Conservation (phyloP, 768 basidiomycete genomes). For the Pleurotus platypus region DNA sequence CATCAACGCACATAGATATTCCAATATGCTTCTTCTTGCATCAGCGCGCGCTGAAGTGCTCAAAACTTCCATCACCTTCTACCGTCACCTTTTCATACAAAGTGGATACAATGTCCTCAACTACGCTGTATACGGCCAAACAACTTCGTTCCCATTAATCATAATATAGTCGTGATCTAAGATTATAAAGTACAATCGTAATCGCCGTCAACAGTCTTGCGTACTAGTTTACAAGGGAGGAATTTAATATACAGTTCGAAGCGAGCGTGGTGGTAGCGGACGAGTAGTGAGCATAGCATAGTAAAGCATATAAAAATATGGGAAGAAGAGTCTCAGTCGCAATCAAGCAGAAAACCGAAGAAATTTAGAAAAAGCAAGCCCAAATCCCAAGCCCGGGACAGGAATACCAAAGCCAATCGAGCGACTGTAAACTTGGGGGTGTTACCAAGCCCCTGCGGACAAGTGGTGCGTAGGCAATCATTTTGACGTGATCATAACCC, state of each 20-base stretch:
- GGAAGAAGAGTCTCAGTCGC: background rate
- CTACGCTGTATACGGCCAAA: no score
- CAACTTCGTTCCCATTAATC: no score
- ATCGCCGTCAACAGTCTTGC: background rate
- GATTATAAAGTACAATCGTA: background rate
- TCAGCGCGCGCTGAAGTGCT: no score
- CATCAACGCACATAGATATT: no score
- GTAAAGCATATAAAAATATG: background rate
- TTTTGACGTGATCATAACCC: background rate
- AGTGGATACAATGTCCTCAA: no score
- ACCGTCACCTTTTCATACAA: no score
- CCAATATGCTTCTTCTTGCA: no score
- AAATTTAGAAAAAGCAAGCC: background rate
- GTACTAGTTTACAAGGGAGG: background rate
- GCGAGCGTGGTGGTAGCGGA: background rate
- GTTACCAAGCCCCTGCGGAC: background rate
- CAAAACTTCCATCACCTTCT: no score
- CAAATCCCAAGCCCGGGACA: background rate
- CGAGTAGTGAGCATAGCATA: background rate
- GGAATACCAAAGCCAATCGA: background rate
- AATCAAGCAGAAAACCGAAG: background rate
- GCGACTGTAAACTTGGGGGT: background rate
- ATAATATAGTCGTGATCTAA: no score
- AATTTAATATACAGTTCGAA: background rate
- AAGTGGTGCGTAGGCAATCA: background rate